Evolutionary conservation across 2,329 filamentous ascomycete species (phyloP).

Genomic region (Geoglossum cookeanum): DNA sequence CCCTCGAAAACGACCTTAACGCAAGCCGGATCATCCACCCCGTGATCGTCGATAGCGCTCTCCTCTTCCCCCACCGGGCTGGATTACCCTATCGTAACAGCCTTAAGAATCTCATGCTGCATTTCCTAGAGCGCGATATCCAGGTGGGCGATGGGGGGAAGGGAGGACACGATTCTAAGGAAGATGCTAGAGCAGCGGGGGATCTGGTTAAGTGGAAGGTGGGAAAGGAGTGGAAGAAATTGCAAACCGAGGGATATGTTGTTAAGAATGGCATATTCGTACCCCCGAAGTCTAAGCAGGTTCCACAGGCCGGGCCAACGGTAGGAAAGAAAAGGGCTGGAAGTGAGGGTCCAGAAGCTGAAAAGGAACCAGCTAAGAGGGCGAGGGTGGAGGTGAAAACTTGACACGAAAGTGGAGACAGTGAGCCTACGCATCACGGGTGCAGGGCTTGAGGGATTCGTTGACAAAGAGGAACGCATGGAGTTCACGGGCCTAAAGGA

Average conservation of each 20-base stretch:
- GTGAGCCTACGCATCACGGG: too few relatives aligned
- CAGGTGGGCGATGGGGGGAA: conserved; percentile 32
- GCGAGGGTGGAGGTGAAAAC: background rate
- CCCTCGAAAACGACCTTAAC: conserved; percentile 89
- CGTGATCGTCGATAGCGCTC: conserved; percentile 64
- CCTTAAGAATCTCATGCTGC: conserved; percentile 54
- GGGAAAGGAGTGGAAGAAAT: conserved; percentile 45
- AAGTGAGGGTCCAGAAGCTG: background rate
- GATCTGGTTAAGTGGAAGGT: conserved; percentile 63
- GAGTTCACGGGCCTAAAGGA: background rate
- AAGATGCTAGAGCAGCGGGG: conserved; percentile 78
- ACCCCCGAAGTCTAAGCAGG: background rate
- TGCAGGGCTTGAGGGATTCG: too few relatives aligned
- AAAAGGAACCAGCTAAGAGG: background rate
- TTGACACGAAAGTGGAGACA: background rate
- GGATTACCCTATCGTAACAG: conserved; percentile 62
- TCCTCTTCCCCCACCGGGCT: conserved; percentile 60
- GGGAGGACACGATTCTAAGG: conserved; percentile 71
- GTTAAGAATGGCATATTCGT: background rate
- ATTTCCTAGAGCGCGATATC: conserved; percentile 55
- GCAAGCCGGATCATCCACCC: conserved; percentile 68
- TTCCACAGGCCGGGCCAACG: background rate
- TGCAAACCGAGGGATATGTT: conserved; percentile 49
- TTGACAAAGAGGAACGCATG: background rate
- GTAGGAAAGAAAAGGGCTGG: background rate